Evolutionary conservation across 1,284 basidiomycete genomes (phyloP).

Genomic region (Malassezia sympodialis): DNA sequence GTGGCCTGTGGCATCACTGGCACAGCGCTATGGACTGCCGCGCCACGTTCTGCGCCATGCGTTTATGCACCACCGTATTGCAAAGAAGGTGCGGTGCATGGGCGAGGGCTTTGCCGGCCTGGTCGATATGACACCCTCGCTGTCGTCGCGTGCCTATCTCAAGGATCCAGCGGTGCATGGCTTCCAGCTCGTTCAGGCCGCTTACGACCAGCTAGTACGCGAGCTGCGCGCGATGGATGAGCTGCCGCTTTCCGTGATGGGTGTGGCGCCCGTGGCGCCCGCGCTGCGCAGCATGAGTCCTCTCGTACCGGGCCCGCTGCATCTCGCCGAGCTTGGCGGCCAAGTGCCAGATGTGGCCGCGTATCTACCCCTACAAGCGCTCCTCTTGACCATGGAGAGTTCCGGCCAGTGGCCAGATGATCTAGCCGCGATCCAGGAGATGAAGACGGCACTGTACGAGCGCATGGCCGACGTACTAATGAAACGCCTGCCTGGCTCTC

Average conservation of each 20-base stretch:
- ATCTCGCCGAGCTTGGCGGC: conserved; percentile 34
- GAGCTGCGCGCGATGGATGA: conserved; percentile 63
- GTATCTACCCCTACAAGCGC: conserved; percentile 50
- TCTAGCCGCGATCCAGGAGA: conserved; percentile 78
- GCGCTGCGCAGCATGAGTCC: conserved; percentile 71
- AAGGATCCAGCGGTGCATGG: conserved; percentile 45
- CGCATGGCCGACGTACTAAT: conserved; percentile 31
- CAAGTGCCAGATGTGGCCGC: conserved; percentile 43
- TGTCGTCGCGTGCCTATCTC: conserved; percentile 44
- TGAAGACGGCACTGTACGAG: conserved; percentile 72
- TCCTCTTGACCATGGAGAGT: conserved; percentile 57
- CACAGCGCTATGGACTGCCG: conserved; percentile 62
- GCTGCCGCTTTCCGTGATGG: conserved; percentile 70
- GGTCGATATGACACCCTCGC: conserved; percentile 51
- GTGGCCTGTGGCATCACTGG: conserved; percentile 55
- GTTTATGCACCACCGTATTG: conserved; percentile 63
- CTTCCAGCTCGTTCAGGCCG: conserved; percentile 66
- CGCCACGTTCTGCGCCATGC: conserved; percentile 65
- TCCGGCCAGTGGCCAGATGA: conserved; percentile 93
- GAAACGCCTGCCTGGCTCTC: conserved; percentile 19
- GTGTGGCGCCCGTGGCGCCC: conserved; percentile 60
- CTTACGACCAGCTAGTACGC: conserved; percentile 71
- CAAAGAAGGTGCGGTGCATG: conserved; percentile 50
- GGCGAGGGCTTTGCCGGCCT: conserved; percentile 61
- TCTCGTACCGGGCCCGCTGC: conserved; percentile 60